phyloP scores from a whole-genome alignment of 768 basidiomycete species.

The Leccinum broughii region DNA sequence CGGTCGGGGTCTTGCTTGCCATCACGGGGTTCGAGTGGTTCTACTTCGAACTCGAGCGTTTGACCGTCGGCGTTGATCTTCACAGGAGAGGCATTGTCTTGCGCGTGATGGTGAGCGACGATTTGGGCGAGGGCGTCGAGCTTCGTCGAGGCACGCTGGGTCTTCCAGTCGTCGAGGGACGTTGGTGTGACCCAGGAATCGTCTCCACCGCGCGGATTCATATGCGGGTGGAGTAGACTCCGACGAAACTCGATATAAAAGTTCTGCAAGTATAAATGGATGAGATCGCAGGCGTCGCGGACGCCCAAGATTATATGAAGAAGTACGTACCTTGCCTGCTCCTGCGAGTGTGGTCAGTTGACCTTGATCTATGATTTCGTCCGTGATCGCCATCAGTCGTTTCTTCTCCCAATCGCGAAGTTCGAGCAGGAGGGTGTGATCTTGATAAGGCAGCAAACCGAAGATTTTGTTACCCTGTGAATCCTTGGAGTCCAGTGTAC shows the following conservation, averaged over 20 bases:
- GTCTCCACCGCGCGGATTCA: not conserved
- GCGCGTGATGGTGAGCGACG: not conserved
- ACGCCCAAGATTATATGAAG: not conserved
- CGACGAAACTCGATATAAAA: not conserved
- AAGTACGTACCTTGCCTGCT: not conserved
- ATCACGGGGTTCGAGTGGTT: too few species aligned
- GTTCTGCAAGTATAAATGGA: not conserved
- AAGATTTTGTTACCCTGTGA: not conserved
- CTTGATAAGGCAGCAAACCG: not conserved
- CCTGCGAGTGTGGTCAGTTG: not conserved
- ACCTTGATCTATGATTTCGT: not conserved
- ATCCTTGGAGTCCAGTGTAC: not conserved
- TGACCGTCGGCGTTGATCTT: not conserved
- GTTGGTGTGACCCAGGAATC: not conserved
- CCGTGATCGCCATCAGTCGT: not conserved
- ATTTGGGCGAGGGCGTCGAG: not conserved
- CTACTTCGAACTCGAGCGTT: not conserved
- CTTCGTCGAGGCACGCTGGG: not conserved
- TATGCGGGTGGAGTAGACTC: not conserved
- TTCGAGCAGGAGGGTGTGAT: not conserved
- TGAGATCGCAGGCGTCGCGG: not conserved
- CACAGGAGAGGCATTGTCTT: not conserved
- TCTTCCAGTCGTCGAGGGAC: not conserved
- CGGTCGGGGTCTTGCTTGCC: not conserved
- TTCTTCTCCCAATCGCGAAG: not conserved